Conservation (phyloP, 169 alveolate species). For the Cyclospora cayetanensis region DNA sequence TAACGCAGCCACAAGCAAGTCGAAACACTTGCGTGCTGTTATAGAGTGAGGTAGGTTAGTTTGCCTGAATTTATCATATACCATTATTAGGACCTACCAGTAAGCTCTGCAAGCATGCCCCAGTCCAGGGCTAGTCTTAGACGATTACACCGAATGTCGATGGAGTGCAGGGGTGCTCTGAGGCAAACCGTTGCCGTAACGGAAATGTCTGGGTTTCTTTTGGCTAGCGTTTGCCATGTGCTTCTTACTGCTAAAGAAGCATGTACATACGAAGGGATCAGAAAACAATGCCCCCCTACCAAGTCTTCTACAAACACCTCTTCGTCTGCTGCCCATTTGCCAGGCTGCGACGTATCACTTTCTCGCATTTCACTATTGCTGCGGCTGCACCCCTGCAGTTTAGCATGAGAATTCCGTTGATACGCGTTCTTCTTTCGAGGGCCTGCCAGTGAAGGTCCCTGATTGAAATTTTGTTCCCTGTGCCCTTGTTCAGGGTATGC, state of each 20-base stretch:
- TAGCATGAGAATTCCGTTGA: too few species aligned
- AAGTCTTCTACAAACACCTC: conserved; percentile 52
- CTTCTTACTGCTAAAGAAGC: not conserved
- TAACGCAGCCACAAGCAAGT: too few species aligned
- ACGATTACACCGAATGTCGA: conserved; percentile 38
- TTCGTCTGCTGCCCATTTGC: conserved; percentile 4
- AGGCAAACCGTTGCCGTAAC: conserved; percentile 29
- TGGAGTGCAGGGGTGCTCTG: not conserved
- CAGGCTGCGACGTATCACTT: too few species aligned
- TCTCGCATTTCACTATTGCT: too few species aligned
- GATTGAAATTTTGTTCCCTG: too few species aligned
- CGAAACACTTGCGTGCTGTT: too few species aligned
- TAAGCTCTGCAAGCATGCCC: conserved; percentile 15
- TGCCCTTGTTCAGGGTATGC: conserved; percentile 11
- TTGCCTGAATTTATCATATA: not conserved
- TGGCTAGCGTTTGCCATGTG: conserved; percentile 24
- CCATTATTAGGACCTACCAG: not conserved
- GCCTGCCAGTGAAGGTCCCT: too few species aligned
- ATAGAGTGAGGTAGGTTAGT: too few species aligned
- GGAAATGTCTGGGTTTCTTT: conserved; percentile 7
- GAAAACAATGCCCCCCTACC: conserved; percentile 33
- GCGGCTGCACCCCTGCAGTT: too few species aligned
- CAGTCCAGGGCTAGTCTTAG: conserved; percentile 31
- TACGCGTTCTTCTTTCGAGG: too few species aligned
- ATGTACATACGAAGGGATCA: conserved; percentile 12